These are phyloP conservation scores for Syncephalastrum monosporum DNA, from an alignment of 371 early-diverging fungal species.

Conservation along the genomic window DNA sequence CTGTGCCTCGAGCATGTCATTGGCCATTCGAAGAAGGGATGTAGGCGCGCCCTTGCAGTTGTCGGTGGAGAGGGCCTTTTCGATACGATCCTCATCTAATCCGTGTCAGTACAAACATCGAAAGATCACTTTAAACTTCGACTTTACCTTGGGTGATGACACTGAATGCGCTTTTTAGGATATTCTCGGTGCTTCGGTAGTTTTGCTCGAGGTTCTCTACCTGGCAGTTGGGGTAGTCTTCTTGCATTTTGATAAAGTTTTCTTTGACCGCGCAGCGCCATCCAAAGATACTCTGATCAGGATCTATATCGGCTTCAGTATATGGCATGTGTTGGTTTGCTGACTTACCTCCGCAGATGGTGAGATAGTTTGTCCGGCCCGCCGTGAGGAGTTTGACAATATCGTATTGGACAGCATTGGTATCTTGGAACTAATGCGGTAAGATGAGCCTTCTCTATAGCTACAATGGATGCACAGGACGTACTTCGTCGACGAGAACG, in stretches of 20 bases:
- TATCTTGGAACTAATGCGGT: conserved; percentile 59
- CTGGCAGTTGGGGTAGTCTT: conserved; percentile 32
- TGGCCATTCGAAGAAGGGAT: conserved; percentile 18
- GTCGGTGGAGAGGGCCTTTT: conserved; percentile 26
- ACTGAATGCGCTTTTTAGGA: conserved; percentile 46
- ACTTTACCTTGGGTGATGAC: conserved; percentile 46
- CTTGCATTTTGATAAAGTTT: conserved; percentile 53
- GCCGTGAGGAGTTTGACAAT: conserved; percentile 41
- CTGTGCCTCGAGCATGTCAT: conserved; percentile 32
- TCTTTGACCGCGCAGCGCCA: conserved; percentile 59
- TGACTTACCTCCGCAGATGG: conserved; percentile 62
- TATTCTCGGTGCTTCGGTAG: conserved; percentile 56
- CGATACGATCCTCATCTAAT: conserved; percentile 23
- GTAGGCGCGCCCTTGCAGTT: conserved; percentile 39
- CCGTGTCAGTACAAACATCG: background rate
- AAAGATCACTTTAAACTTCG: conserved; percentile 5
- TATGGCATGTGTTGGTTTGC: background rate
- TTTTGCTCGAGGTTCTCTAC: conserved; percentile 50
- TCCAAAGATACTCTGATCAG: conserved; percentile 65
- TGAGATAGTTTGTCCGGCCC: conserved; percentile 33
- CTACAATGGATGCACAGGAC: background rate
- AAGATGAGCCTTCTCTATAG: background rate
- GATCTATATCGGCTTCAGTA: conserved; percentile 24
- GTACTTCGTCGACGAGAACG: conserved; percentile 61
- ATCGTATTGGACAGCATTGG: conserved; percentile 58